phyloP scores from a whole-genome alignment of 345 rosid genomes.

The Euphorbia pulcherrima region DNA sequence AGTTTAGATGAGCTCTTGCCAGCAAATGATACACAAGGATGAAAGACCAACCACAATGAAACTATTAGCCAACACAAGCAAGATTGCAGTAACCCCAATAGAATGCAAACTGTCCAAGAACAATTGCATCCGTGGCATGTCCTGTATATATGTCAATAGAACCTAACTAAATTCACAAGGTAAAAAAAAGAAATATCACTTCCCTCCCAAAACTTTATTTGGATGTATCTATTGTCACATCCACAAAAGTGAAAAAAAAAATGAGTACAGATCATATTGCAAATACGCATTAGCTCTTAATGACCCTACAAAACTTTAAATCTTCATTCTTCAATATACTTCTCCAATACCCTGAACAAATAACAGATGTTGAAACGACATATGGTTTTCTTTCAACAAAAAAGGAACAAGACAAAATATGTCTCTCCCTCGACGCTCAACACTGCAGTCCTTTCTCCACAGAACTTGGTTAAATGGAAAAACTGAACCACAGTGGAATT shows the following conservation, averaged over 20 bases:
- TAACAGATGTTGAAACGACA: background rate
- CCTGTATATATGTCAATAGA: no score
- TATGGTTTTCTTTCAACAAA: background rate
- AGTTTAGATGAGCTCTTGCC: constrained; percentile 32
- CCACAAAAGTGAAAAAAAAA: background rate
- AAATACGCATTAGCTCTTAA: background rate
- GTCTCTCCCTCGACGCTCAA: no score
- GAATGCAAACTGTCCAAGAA: background rate
- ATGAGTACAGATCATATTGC: no score
- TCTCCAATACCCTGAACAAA: background rate
- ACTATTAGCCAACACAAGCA: constrained; percentile 1
- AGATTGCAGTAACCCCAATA: background rate
- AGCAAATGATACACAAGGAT: constrained; percentile 27
- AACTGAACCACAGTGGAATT: background rate
- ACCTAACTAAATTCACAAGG: no score
- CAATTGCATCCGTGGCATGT: background rate
- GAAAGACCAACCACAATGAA: constrained; percentile 16
- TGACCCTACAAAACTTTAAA: background rate
- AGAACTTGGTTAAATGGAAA: no score
- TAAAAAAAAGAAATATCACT: background rate
- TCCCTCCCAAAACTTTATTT: no score
- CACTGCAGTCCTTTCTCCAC: no score
- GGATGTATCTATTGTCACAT: background rate
- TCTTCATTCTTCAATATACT: no score
- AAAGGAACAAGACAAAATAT: no score